phyloP scores from a whole-genome alignment of 345 rosid genomes.

The Geranium brycei region DNA sequence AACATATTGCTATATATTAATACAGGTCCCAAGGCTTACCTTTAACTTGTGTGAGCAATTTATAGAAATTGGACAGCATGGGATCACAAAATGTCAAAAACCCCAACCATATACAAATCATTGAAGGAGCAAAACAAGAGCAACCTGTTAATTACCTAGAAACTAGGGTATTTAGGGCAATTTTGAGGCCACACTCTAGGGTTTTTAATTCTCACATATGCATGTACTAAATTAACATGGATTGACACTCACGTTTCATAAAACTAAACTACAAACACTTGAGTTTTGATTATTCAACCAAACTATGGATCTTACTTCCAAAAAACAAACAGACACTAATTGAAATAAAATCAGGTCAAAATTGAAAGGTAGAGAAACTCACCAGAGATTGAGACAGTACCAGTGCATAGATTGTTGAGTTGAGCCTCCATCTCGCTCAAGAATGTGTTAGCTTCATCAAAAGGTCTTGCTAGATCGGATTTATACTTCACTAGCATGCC shows the following conservation, averaged over 20 bases:
- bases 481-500: conserved; percentile 66
- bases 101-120: background rate
- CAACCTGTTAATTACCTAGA: background rate
- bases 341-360: too few species aligned
- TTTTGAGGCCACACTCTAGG: too few species aligned
- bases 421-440: conserved; percentile 75
- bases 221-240: too few species aligned
- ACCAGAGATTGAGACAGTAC: conserved; percentile 14
- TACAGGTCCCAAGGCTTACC: background rate
- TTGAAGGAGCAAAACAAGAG: background rate
- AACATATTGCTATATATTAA: background rate
- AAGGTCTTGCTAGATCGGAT: conserved; percentile 81
- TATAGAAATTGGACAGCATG: too few species aligned
- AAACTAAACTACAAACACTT: too few species aligned
- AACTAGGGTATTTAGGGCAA: conserved; percentile 19
- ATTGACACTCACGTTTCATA: too few species aligned
- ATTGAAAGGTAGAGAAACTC: conserved; percentile 14
- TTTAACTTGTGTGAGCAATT: too few species aligned
- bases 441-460: conserved; percentile 71
- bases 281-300: too few species aligned
- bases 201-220: too few species aligned
- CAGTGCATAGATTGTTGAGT: conserved; percentile 67
- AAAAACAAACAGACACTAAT: too few species aligned
- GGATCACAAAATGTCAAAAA: background rate
- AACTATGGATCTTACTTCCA: too few species aligned